These are phyloP conservation scores for Pyrus betulifolia DNA, from an alignment of 306 rosid genomes.

Conservation along the genomic window DNA sequence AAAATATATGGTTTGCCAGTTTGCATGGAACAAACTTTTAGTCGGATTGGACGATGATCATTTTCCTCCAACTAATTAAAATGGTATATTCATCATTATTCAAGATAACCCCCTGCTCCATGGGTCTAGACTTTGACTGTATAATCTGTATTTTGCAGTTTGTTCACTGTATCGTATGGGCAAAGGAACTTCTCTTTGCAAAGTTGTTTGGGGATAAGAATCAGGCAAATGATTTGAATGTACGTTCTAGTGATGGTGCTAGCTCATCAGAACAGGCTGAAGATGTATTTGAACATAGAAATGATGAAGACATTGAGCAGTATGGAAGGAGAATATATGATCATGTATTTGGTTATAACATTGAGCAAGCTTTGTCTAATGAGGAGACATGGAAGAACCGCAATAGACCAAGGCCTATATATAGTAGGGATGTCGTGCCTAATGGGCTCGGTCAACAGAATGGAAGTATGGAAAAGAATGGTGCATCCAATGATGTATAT, in stretches of 20 bases:
- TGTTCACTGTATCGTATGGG: slow-evolving; percentile 99
- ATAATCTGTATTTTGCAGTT: slow-evolving; percentile 45
- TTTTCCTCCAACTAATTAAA: neutral
- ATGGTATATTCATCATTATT: neutral
- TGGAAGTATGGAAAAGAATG: slow-evolving; percentile 49
- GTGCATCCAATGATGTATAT: slow-evolving; percentile 32
- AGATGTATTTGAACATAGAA: slow-evolving; percentile 72
- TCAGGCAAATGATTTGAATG: slow-evolving; percentile 87
- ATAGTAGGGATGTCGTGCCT: slow-evolving; percentile 56
- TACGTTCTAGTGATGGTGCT: slow-evolving; percentile 70
- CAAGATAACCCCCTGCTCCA: neutral
- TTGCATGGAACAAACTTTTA: neutral
- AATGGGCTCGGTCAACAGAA: slow-evolving; percentile 56
- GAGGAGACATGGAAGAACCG: slow-evolving; percentile 98
- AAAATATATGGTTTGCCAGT: neutral
- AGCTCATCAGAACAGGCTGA: slow-evolving; percentile 71
- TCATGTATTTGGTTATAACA: slow-evolving; percentile 95
- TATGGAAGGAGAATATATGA: slow-evolving; percentile 89
- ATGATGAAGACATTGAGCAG: slow-evolving; percentile 73
- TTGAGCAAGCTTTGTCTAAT: slow-evolving; percentile 80
- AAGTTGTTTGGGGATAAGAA: slow-evolving; percentile 93
- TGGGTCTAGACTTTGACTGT: neutral
- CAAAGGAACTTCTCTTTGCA: slow-evolving; percentile 85
- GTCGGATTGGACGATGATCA: neutral
- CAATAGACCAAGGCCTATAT: slow-evolving; percentile 76